Conservation (phyloP, 805 yeast species). For the Pichia rugopelliculosa region DNA sequence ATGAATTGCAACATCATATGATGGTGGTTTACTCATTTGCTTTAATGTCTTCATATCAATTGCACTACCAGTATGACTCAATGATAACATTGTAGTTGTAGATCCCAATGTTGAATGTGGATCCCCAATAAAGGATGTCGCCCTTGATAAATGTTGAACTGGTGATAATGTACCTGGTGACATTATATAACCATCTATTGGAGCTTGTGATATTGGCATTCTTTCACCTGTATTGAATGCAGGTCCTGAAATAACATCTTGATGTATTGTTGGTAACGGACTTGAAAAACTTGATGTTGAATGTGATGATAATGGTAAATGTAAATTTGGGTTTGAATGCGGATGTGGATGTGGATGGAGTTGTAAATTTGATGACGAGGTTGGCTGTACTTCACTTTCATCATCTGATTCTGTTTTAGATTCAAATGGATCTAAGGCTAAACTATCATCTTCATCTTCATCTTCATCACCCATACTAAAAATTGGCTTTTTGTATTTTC, state of each 20-base stretch:
- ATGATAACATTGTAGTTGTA: not conserved
- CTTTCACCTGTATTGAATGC: constrained; percentile 16
- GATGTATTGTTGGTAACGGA: not conserved
- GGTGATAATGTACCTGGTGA: constrained; percentile 46
- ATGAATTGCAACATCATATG: constrained; percentile 73
- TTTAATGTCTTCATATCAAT: not conserved
- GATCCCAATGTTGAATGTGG: not conserved
- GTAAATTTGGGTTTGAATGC: not conserved
- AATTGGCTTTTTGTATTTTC: constrained; percentile 18
- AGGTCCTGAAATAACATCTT: constrained; percentile 16
- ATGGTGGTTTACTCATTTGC: constrained; percentile 59
- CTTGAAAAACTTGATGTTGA: not conserved
- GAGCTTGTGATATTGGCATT: constrained; percentile 4
- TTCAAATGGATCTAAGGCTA: constrained; percentile 1
- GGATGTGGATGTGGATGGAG: not conserved
- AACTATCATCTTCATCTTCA: constrained; percentile 1
- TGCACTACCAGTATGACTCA: not conserved
- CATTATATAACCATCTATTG: constrained; percentile 1
- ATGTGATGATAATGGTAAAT: not conserved
- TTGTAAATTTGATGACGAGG: not conserved
- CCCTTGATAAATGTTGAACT: constrained; percentile 52
- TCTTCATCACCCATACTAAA: constrained; percentile 24
- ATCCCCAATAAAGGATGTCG: constrained; percentile 35
- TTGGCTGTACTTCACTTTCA: not conserved
- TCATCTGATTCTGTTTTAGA: not conserved